These are phyloP conservation scores for Phytophthora agathidicida DNA, from an alignment of 352 stramenopile species.

Conservation along the genomic window DNA sequence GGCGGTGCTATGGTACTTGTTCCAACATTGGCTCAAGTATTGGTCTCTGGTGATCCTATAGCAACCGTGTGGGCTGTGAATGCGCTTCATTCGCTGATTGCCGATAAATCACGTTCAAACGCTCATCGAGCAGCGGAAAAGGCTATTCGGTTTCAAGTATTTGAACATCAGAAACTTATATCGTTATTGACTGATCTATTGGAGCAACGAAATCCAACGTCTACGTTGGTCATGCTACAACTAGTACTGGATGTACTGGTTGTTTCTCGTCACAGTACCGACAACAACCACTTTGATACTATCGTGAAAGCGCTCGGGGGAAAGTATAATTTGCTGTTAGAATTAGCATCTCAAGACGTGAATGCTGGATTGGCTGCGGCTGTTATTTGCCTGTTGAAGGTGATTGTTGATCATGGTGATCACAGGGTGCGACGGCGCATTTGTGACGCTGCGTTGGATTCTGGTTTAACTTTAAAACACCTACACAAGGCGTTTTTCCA, in stretches of 20 bases:
- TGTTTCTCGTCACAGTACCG: conserved; percentile 61
- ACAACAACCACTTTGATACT: conserved; percentile 78
- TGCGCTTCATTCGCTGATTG: conserved; percentile 64
- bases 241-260: conserved; percentile 69
- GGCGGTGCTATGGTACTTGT: conserved; percentile 44
- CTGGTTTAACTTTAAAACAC: conserved; percentile 56
- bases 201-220: conserved; percentile 52
- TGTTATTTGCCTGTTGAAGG: conserved; percentile 67
- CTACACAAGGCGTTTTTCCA: conserved; percentile 81
- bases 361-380: conserved; percentile 66
- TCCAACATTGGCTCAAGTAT: conserved; percentile 49
- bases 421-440: conserved; percentile 61
- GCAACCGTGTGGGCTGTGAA: conserved; percentile 67
- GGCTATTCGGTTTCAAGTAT: conserved; percentile 56
- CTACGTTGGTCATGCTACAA: conserved; percentile 62
- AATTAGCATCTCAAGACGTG: conserved; percentile 48
- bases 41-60: conserved; percentile 56
- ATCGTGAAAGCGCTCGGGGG: conserved; percentile 70
- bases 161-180: conserved; percentile 74
- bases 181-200: conserved; percentile 56
- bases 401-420: conserved; percentile 76
- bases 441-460: conserved; percentile 74
- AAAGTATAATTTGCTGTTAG: conserved; percentile 55
- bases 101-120: conserved; percentile 51
- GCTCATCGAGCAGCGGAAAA: conserved; percentile 58